Evolutionary conservation across 2,329 filamentous ascomycete genomes (phyloP).

Genomic region (Aspergillus ruber): DNA sequence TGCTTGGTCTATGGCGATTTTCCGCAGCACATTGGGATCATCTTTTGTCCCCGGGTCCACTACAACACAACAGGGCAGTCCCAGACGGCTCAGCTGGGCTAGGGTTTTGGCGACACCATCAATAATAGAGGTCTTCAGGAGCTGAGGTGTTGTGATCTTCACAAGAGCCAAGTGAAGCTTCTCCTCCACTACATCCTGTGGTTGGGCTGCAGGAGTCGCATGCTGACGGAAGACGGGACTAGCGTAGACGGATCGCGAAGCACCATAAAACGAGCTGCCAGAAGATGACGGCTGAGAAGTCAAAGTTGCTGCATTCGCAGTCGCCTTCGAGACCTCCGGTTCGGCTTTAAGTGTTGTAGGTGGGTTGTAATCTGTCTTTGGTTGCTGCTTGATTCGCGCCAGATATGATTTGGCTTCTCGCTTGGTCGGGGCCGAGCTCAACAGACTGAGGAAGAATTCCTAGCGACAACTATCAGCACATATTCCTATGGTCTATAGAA

Average conservation of each 20-base stretch:
- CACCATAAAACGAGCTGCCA: constrained; percentile 54
- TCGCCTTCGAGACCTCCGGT: constrained; percentile 18
- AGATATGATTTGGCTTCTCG: constrained; percentile 89
- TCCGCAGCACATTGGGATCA: constrained; percentile 31
- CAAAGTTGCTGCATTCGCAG: constrained; percentile 8
- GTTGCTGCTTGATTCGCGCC: constrained; percentile 64
- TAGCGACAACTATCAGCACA: constrained; percentile 27
- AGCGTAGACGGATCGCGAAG: constrained; percentile 51
- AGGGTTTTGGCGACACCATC: constrained; percentile 75
- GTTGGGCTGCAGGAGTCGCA: constrained; percentile 35
- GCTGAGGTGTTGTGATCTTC: constrained; percentile 70
- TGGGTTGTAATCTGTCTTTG: constrained; percentile 17
- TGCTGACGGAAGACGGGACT: constrained; percentile 56
- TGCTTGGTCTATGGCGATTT: constrained; percentile 56
- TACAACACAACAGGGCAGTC: constrained; percentile 74
- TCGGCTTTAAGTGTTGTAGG: constrained; percentile 20
- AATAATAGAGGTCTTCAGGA: constrained; percentile 62
- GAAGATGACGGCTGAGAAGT: constrained; percentile 47
- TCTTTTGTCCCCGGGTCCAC: constrained; percentile 59
- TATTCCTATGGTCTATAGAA: too few relatives aligned
- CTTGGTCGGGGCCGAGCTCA: constrained; percentile 85
- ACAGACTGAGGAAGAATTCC: constrained; percentile 80
- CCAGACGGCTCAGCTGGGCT: constrained; percentile 73
- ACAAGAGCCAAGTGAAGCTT: constrained; percentile 73
- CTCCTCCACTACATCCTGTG: constrained; percentile 40